These are phyloP conservation scores for Xylaria telfairii DNA, from an alignment of 495 filamentous ascomycete species.

Conservation along the genomic window DNA sequence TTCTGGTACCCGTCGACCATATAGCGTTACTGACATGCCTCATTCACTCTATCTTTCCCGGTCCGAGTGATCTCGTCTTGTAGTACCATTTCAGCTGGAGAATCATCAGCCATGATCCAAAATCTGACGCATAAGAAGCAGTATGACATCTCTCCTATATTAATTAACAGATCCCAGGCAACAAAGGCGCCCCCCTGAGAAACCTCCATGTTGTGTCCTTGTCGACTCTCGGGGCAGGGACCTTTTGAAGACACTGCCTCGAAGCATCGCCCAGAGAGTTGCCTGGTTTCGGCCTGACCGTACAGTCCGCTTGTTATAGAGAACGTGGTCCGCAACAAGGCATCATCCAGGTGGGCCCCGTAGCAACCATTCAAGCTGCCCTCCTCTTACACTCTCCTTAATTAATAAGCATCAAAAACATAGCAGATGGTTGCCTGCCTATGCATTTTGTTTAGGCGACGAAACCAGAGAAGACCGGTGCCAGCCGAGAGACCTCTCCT, in stretches of 20 bases:
- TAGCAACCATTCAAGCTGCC: background rate
- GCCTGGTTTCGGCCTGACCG: constrained; percentile 10
- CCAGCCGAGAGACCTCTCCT: background rate
- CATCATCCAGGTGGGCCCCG: background rate
- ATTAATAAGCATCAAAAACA: background rate
- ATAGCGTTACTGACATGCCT: background rate
- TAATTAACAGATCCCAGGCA: background rate
- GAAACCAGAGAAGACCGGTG: background rate
- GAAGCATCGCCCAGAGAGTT: background rate
- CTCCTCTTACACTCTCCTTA: background rate
- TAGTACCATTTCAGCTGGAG: background rate
- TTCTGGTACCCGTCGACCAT: background rate
- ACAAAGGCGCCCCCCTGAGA: background rate
- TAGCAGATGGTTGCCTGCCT: background rate
- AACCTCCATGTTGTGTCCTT: background rate
- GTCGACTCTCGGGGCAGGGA: background rate
- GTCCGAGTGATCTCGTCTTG: background rate
- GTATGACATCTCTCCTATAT: background rate
- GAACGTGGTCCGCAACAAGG: constrained; percentile 12
- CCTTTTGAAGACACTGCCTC: background rate
- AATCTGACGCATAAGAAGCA: background rate
- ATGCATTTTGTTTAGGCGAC: background rate
- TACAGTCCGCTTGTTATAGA: background rate
- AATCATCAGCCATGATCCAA: background rate
- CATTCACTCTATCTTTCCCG: background rate